Evolutionary conservation across 306 rosid genomes (phyloP), one percentile per base, ranked within the genome.

Genomic region (Glycine latifolia): DNA sequence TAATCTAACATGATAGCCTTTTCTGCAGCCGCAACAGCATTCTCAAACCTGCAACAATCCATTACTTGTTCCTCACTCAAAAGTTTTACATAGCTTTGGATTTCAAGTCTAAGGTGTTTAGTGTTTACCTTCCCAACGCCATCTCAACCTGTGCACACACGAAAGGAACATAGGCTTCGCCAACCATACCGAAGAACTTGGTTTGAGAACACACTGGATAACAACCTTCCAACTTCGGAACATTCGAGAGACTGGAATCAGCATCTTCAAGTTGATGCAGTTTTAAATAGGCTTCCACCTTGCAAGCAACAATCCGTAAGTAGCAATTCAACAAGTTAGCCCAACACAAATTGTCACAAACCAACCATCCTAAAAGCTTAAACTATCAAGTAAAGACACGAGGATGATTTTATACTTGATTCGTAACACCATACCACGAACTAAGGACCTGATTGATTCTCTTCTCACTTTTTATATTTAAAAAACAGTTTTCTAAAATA

Each of bases 51-150:
- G 92, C 88, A 87, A 86, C 52, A 82, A 81, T 47, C 68, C 78
- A 87, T 63, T 13, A 58, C 49, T 62, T 72, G 75, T 69, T 84
- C 77, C 81, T 84, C 65, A 76, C 83, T 85, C 72, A 79, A 76
- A 54, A 79, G 65, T 53, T 77, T 20, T 7, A 26, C 6, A 31
- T 37, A 48, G 60, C 49, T 58, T 69, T 67, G 33, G 47, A 20
- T 67, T 59, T 37, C 26, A 55, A 49, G 67, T 69, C 63, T 59
- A 65, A 53, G 16, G 47, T 55, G 8, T 66, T 76, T 26, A 12
- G 60, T 48, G 15, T 48, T 86, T 89, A 94, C 98, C 97, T 94
- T 87, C 98, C 98, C 16, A 90, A n/a, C 33, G 98, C 97, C 98
- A 92, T 92, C 71, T 94, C 97, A 65, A 92, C 88, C 87, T 91